Percentiles rank a stretch among this genome's conserved stretches.
Evolutionary conservation across 495 filamentous ascomycete species (phyloP).

Genomic region (Xylaria telfairii): DNA sequence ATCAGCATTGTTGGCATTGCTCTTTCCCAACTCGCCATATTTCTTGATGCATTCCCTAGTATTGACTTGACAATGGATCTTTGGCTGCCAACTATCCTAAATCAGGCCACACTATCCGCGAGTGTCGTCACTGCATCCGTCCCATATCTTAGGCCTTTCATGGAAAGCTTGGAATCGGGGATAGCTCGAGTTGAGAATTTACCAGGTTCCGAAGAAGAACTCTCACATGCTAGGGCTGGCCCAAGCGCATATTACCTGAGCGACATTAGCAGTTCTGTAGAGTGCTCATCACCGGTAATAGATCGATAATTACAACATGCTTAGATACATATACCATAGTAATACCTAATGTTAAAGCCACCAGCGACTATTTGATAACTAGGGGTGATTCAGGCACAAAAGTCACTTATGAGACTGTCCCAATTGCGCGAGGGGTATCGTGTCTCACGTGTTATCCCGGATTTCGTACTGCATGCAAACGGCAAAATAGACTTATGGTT

Average conservation of each 20-base stretch:
- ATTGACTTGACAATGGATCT: constrained; percentile 35
- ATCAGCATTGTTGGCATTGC: constrained; percentile 15
- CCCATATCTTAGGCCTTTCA: constrained; percentile 55
- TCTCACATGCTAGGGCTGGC: constrained; percentile 40
- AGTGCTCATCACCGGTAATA: constrained; percentile 10
- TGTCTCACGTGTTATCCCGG: not conserved
- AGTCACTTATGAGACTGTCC: not conserved
- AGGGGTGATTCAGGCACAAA: not conserved
- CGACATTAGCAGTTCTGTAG: constrained; percentile 26
- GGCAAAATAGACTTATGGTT: not conserved
- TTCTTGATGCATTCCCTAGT: constrained; percentile 28
- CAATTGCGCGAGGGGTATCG: not conserved
- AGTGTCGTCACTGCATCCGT: constrained; percentile 53
- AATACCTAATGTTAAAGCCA: not conserved
- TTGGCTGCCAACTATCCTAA: constrained; percentile 42
- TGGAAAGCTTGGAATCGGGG: constrained; percentile 51
- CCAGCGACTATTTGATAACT: not conserved
- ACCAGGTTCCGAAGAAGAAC: constrained; percentile 21
- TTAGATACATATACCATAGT: not conserved
- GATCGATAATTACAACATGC: constrained; percentile 2
- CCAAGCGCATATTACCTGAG: constrained; percentile 42
- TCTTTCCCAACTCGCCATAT: constrained; percentile 42
- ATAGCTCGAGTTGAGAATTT: constrained; percentile 48
- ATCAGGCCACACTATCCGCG: constrained; percentile 46
- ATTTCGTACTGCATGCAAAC: not conserved